Evolutionary conservation across 306 rosid genomes (phyloP), one percentile per base, ranked within the genome.

Genomic region (Alnus rubra): DNA sequence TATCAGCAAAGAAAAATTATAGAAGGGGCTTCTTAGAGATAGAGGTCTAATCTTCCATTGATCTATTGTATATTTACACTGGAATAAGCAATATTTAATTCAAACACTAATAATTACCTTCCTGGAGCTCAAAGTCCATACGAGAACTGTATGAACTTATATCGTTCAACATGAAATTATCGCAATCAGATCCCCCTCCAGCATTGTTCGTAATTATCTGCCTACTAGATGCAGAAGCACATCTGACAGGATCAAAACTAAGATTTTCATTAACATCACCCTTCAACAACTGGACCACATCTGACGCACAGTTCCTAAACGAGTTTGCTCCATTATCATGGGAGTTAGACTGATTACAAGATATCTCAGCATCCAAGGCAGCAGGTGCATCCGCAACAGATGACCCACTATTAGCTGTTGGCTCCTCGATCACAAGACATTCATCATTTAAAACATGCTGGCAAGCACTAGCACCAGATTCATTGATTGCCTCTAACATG

Each of bases 361-460:
- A 71, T 44, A 70, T 65, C 9, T 82, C 69, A 53, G 73, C 80
- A 75, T 80, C 86, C 58, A 79, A 81, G 48, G 79, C 73, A 28
- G 76, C 42, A 56, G 75, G 78, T 59, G 70, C 58, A 60, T 80
- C 74, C 39, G 19, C 72, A 49, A 9, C 48, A 42, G 75, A 75
- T 53, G 84, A 74, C 12, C 53, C 44, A 73, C 69, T 52, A 60
- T 75, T 74, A 72, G 81, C 69, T n/a, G 51, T 54, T 70, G 87
- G 85, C 47, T 84, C 89, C 77, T 87, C 91, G 77, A 71, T 78
- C 84, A 72, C 81, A 73, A 88, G 87, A 88, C 88, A 75, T 35
- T 85, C 86, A 16, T 84, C 88, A 71, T 71, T 83, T 56, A 84
- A 56, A 79, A 30, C 67, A 62, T 83, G 80, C 65, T 82, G 87